Evolutionary conservation across 148 eudicot species (phyloP).

Genomic region (Dianthus caryophyllus): DNA sequence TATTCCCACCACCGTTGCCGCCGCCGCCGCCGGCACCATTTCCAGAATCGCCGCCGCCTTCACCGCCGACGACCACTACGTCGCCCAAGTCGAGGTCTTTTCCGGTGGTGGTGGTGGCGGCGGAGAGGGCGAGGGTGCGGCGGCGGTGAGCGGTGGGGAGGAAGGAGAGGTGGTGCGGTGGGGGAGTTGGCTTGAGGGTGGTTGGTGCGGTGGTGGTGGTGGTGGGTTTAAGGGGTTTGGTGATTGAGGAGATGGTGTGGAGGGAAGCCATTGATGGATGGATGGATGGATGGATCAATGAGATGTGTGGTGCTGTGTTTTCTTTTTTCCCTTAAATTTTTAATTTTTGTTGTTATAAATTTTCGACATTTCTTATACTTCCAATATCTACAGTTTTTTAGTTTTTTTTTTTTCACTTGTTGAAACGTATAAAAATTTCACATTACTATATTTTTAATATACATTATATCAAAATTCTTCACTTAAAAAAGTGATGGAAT

Average conservation of each 20-base stretch:
- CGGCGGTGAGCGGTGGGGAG: slow-evolving; percentile 10
- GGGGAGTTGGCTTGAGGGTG: background rate
- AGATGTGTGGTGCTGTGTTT: too few species aligned
- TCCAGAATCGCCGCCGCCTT: slow-evolving; percentile 34
- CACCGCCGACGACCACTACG: slow-evolving; percentile 55
- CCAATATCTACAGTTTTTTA: too few species aligned
- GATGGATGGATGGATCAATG: too few species aligned
- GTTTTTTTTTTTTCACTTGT: too few species aligned
- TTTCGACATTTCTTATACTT: too few species aligned
- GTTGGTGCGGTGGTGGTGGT: slow-evolving; percentile 1
- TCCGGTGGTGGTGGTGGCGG: slow-evolving; percentile 21
- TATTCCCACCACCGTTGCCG: slow-evolving; percentile 26
- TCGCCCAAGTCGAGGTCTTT: slow-evolving; percentile 17
- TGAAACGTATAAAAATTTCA: too few species aligned
- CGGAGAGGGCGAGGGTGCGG: slow-evolving; percentile 11
- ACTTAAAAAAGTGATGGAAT: too few species aligned
- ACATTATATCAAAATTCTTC: too few species aligned
- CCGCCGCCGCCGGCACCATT: slow-evolving; percentile 29
- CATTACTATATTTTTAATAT: too few species aligned
- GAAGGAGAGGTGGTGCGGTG: background rate
- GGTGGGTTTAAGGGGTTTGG: slow-evolving; percentile 22
- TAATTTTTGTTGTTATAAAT: too few species aligned
- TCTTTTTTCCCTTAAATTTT: too few species aligned
- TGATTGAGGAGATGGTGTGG: slow-evolving; percentile 14
- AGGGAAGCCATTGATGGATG: slow-evolving; percentile 24